These are phyloP conservation scores for Clonostachys byssicola DNA, from an alignment of 2,329 filamentous ascomycete species.

Conservation along the genomic window DNA sequence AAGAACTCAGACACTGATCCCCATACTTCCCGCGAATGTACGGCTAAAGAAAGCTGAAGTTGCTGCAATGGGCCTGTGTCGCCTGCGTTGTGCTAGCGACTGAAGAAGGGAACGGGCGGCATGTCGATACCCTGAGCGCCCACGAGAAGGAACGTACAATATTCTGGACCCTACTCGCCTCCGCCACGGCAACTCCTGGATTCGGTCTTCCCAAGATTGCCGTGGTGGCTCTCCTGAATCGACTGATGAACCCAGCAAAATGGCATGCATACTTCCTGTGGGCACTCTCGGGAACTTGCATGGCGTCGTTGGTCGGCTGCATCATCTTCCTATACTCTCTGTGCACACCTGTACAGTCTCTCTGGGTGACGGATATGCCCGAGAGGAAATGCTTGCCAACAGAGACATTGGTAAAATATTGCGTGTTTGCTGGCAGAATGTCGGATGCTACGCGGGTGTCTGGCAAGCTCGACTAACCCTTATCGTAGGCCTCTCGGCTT, in stretches of 20 bases:
- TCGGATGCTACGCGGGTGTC: too few relatives aligned
- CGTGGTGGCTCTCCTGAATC: slow-evolving; percentile 28
- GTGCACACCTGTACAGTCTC: slow-evolving; percentile 24
- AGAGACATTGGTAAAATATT: too few relatives aligned
- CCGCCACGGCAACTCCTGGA: slow-evolving; percentile 27
- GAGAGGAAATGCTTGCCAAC: too few relatives aligned
- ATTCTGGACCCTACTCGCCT: slow-evolving; percentile 27
- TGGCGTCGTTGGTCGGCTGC: slow-evolving; percentile 18
- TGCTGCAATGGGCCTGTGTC: slow-evolving; percentile 6
- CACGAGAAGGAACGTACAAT: slow-evolving; percentile 2
- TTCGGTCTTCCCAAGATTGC: slow-evolving; percentile 36
- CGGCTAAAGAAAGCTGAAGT: neutral
- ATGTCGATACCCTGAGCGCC: slow-evolving; percentile 6
- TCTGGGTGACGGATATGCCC: too few relatives aligned
- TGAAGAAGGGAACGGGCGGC: slow-evolving; percentile 10
- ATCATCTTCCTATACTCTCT: slow-evolving; percentile 34
- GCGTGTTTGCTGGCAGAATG: too few relatives aligned
- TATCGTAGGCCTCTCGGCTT: slow-evolving; percentile 20
- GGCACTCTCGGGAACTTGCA: slow-evolving; percentile 20
- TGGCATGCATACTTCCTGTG: slow-evolving; percentile 27
- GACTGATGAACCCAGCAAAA: slow-evolving; percentile 27
- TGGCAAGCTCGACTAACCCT: too few relatives aligned
- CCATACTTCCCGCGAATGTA: too few relatives aligned
- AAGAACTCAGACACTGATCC: neutral
- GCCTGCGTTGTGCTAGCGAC: slow-evolving; percentile 9